These are phyloP conservation scores for Suillus paluster DNA, from an alignment of 768 basidiomycete species.

Conservation along the genomic window DNA sequence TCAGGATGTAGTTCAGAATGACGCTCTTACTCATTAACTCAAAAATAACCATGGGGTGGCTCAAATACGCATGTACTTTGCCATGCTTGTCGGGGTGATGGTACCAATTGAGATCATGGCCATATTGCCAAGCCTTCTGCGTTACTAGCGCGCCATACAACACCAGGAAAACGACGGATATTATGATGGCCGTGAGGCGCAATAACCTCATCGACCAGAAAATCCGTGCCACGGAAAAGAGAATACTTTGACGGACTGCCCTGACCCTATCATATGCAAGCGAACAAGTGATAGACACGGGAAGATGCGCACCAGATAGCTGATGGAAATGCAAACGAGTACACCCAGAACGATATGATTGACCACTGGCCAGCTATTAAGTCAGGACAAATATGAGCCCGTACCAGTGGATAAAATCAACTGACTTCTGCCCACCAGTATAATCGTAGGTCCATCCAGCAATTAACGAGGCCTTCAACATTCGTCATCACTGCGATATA, in stretches of 20 bases:
- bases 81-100: neutral
- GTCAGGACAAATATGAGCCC: neutral
- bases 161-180: constrained; percentile 17
- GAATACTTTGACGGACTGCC: constrained; percentile 25
- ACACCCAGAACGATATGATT: constrained; percentile 15
- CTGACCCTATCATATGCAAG: constrained; percentile 8
- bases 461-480: neutral
- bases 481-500: neutral
- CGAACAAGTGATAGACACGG: neutral
- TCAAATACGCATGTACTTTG: neutral
- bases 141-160: constrained; percentile 6
- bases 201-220: constrained; percentile 16
- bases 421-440: constrained; percentile 6
- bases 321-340: constrained; percentile 16
- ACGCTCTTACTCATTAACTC: constrained; percentile 12
- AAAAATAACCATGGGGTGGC: neutral
- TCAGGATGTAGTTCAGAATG: neutral
- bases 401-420: neutral
- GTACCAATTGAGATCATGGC: neutral
- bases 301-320: constrained; percentile 20
- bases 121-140: constrained; percentile 13
- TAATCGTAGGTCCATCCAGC: constrained; percentile 13
- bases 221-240: constrained; percentile 23
- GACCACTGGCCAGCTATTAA: neutral
- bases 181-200: constrained; percentile 6